Conservation (phyloP, 2,329 filamentous ascomycete species). For the Ophiostoma australiae region DNA sequence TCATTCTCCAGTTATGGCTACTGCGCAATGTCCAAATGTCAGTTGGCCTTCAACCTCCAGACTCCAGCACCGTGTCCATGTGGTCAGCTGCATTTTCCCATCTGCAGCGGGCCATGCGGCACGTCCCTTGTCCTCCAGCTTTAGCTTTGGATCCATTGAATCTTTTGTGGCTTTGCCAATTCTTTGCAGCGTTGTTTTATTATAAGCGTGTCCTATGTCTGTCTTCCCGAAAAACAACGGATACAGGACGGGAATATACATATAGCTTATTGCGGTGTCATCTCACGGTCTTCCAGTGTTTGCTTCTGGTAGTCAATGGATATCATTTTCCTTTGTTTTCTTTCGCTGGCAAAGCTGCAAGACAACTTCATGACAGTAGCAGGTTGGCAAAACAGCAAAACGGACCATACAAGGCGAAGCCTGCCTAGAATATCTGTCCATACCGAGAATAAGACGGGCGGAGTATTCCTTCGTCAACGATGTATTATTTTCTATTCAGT, state of each 20-base stretch:
- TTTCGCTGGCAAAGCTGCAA: background rate
- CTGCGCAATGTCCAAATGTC: background rate
- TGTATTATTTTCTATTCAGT: background rate
- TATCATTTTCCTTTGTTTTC: background rate
- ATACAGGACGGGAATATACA: background rate
- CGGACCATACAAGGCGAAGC: background rate
- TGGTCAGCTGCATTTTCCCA: background rate
- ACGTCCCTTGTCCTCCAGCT: conserved; percentile 11
- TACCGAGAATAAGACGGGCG: background rate
- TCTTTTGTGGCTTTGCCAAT: background rate
- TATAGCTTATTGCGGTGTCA: background rate
- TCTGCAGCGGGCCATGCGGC: conserved; percentile 9
- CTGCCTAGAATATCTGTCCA: background rate
- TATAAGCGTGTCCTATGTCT: background rate
- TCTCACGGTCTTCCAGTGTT: background rate
- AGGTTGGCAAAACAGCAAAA: background rate
- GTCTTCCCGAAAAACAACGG: background rate
- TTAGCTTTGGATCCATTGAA: background rate
- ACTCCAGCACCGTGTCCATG: conserved; percentile 2
- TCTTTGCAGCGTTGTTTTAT: background rate
- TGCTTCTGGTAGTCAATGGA: background rate
- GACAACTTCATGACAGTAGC: conserved; percentile 1
- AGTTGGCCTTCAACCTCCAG: background rate
- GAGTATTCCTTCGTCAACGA: background rate
- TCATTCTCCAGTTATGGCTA: background rate